Conservation (phyloP, 192 early-diverging fungal species). For the Coemansia sp. region DNA sequence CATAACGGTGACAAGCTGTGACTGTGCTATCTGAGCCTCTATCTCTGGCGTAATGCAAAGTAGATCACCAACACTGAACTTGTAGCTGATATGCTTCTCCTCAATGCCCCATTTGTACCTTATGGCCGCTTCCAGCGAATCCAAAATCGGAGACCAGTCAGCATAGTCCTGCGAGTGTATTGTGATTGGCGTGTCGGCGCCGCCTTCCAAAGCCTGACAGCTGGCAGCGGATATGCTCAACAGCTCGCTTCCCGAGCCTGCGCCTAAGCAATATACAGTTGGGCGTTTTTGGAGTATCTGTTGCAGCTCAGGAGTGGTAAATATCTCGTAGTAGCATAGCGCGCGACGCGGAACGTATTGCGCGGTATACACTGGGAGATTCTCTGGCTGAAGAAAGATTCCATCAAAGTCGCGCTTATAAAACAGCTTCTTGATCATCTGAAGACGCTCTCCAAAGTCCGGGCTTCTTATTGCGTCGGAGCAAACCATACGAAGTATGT, state of each 20-base stretch:
- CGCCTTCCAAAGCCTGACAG: constrained; percentile 11
- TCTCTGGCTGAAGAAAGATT: constrained; percentile 73
- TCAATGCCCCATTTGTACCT: constrained; percentile 56
- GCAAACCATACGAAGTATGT: constrained; percentile 65
- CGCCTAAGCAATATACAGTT: constrained; percentile 68
- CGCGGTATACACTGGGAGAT: constrained; percentile 82
- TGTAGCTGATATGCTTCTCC: constrained; percentile 52
- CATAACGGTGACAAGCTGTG: constrained; percentile 79
- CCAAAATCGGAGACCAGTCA: constrained; percentile 60
- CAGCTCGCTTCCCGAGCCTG: constrained; percentile 84
- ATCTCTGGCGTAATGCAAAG: constrained; percentile 55
- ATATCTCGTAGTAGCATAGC: constrained; percentile 80
- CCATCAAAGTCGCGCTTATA: constrained; percentile 75
- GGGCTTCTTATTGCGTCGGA: constrained; percentile 57
- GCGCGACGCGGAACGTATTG: constrained; percentile 84
- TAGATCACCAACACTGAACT: constrained; percentile 63
- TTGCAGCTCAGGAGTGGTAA: constrained; percentile 54
- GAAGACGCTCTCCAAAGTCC: constrained; percentile 63
- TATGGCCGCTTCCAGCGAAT: constrained; percentile 56
- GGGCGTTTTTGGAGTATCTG: constrained; percentile 52
- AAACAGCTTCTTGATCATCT: constrained; percentile 82
- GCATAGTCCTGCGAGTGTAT: constrained; percentile 64
- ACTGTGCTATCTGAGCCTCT: constrained; percentile 51
- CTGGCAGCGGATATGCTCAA: constrained; percentile 74
- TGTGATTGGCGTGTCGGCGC: constrained; percentile 13